Percentiles rank a stretch among this genome's conserved stretches.
phyloP scores from a whole-genome alignment of 768 basidiomycete species.

The Russula sp. region DNA sequence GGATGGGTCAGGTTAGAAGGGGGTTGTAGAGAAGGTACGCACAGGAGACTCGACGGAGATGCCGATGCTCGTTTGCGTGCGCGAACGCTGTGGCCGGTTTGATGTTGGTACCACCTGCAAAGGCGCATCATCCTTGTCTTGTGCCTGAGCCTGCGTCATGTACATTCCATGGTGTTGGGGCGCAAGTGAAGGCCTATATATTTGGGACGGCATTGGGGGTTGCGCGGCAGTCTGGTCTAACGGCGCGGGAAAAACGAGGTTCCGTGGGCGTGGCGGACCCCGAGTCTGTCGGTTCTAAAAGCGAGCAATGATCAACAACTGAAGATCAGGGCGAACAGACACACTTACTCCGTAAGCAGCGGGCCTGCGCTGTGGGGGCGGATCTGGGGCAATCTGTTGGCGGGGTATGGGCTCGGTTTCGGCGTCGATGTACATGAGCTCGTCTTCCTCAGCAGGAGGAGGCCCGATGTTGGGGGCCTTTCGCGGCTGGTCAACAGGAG shows the following conservation, averaged over 20 bases:
- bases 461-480: background rate
- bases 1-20: background rate
- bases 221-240: constrained; percentile 13
- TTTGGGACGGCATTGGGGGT: background rate
- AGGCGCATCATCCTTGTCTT: constrained; percentile 1
- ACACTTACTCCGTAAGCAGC: background rate
- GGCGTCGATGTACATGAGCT: constrained; percentile 15
- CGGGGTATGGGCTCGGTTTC: constrained; percentile 1
- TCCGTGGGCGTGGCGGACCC: constrained; percentile 10
- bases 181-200: background rate
- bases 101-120: background rate
- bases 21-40: background rate
- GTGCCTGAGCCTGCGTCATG: background rate
- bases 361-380: constrained; percentile 1
- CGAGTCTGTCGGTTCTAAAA: background rate
- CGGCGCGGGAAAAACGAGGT: constrained; percentile 15
- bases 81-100: constrained; percentile 17
- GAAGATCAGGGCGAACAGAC: too few relatives aligned
- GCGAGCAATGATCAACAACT: background rate
- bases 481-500: constrained; percentile 10
- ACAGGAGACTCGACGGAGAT: constrained; percentile 21
- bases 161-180: background rate
- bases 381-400: constrained; percentile 2
- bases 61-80: constrained; percentile 20
- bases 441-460: constrained; percentile 14